Evolutionary conservation across 2,329 filamentous ascomycete species (phyloP), one percentile per base, ranked within the genome.

Genomic region (Xylaria sp.): DNA sequence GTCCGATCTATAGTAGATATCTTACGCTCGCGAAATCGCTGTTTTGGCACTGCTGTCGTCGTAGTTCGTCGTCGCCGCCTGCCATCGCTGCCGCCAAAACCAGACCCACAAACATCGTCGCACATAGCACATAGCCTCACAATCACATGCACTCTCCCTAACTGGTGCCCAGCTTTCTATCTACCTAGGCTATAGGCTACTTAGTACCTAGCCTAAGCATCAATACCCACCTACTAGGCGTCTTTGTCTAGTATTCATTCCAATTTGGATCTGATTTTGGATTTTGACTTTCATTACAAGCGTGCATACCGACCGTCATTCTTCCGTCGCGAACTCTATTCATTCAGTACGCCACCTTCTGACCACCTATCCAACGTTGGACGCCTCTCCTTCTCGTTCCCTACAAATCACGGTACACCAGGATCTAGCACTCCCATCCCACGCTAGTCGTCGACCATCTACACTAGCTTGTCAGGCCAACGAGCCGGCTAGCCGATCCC

Each of bases 321-420:
- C 52, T 23, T 13, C 36, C 43, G 9, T 66, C 20, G 62, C 62
- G 58, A 69, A 66, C 52, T 55, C 62, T 59, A 68, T 68, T 36
- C 54, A 68, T 68, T 36, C 54, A 57, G 3, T 48, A n/a, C 15
- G 41, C 25, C 13, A 15, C 15, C 51, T 18, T 52, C 33, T 36
- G 33, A 36, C 51, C 25, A 18, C 18, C 51, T 54, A 33, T 12
- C 15, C 7, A 10, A 1, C 25, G 39, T 31, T 28, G 25, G 20
- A 46, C 18, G 43, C 31, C 51, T 39, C 41, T 52, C 25, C 6
- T 56, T 10, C 33, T 36, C 33, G 28, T 28, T 28, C 28, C 28
- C 28, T 28, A 28, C 28, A 28, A 28, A 28, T 55, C 6, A 36
- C 33, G 7, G n/a, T 2, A 25, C 59, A 13, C 23, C 12, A 28